Evolutionary conservation across 2,329 filamentous ascomycete species (phyloP).

Genomic region (Tolypocladium cylindrosporum): DNA sequence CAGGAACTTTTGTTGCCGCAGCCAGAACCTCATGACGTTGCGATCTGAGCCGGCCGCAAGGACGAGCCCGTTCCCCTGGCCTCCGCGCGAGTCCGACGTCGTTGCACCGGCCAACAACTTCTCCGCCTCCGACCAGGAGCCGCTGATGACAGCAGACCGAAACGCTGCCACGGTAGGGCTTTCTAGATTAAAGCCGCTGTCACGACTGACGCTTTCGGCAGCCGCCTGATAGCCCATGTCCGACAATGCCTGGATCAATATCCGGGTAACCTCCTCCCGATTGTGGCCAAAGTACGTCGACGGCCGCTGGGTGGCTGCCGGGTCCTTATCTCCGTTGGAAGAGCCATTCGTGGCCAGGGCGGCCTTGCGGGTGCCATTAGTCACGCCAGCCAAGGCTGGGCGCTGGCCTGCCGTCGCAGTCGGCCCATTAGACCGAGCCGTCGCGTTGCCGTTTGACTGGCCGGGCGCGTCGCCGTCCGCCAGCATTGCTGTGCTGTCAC

Average conservation of each 20-base stretch:
- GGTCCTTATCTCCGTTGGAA: slow-evolving; percentile 20
- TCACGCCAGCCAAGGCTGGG: slow-evolving; percentile 12
- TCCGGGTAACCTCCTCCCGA: slow-evolving; percentile 83
- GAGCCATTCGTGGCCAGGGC: slow-evolving; percentile 45
- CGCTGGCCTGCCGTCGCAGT: slow-evolving; percentile 18
- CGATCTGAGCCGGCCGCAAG: slow-evolving; percentile 66
- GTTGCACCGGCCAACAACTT: slow-evolving; percentile 55
- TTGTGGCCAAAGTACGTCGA: slow-evolving; percentile 70
- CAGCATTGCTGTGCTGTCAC: slow-evolving; percentile 48
- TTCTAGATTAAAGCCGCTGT: slow-evolving; percentile 84
- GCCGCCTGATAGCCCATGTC: slow-evolving; percentile 80
- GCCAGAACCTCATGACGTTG: slow-evolving; percentile 73
- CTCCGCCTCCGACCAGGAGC: slow-evolving; percentile 82
- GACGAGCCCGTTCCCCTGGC: slow-evolving; percentile 50
- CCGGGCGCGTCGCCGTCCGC: slow-evolving; percentile 41
- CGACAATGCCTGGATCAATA: slow-evolving; percentile 81
- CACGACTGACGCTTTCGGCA: slow-evolving; percentile 62
- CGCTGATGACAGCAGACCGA: slow-evolving; percentile 66
- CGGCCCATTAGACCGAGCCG: slow-evolving; percentile 30
- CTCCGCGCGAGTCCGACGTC: slow-evolving; percentile 20
- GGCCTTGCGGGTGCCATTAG: slow-evolving; percentile 39
- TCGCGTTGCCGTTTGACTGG: slow-evolving; percentile 45
- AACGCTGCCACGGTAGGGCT: slow-evolving; percentile 80
- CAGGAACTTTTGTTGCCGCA: slow-evolving; percentile 90
- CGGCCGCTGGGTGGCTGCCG: slow-evolving; percentile 6